Evolutionary conservation across 805 yeast genomes (phyloP).

Genomic region (Starmerella sp.): DNA sequence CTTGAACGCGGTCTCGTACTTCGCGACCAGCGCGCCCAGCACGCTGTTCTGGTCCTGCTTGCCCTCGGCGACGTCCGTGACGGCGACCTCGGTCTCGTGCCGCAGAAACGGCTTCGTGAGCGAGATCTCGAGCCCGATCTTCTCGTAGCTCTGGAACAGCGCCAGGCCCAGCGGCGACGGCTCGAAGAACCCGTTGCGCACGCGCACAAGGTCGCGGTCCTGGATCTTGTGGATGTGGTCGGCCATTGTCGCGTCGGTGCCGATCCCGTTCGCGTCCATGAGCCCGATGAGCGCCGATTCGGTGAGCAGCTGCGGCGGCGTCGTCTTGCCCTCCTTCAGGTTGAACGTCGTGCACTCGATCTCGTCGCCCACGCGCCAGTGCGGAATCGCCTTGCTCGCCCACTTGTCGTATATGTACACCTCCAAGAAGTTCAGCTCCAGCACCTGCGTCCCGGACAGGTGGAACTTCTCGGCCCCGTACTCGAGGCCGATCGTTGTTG

Average conservation of each 20-base stretch:
- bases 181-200: slow-evolving; percentile 34
- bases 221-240: slow-evolving; percentile 84
- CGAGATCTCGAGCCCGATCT: slow-evolving; percentile 61
- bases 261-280: slow-evolving; percentile 96
- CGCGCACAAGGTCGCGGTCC: slow-evolving; percentile 53
- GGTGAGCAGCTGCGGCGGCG: slow-evolving; percentile 74
- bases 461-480: slow-evolving; percentile 74
- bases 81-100: slow-evolving; percentile 55
- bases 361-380: slow-evolving; percentile 44
- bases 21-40: slow-evolving; percentile 13
- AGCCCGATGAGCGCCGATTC: slow-evolving; percentile 84
- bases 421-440: slow-evolving; percentile 66
- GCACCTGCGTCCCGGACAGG: slow-evolving; percentile 63
- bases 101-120: slow-evolving; percentile 84
- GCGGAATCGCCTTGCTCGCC: slow-evolving; percentile 56
- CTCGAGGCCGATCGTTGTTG: slow-evolving; percentile 46
- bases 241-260: slow-evolving; percentile 98
- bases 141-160: slow-evolving; percentile 76
- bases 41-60: slow-evolving; percentile 33
- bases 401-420: slow-evolving; percentile 70
- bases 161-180: slow-evolving; percentile 83
- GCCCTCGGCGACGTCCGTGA: slow-evolving; percentile 63
- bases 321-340: slow-evolving; percentile 62
- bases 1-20: slow-evolving; percentile 20
- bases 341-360: slow-evolving; percentile 47